phyloP scores from a whole-genome alignment of 768 basidiomycete species.

The Psilocybe azurescens region DNA sequence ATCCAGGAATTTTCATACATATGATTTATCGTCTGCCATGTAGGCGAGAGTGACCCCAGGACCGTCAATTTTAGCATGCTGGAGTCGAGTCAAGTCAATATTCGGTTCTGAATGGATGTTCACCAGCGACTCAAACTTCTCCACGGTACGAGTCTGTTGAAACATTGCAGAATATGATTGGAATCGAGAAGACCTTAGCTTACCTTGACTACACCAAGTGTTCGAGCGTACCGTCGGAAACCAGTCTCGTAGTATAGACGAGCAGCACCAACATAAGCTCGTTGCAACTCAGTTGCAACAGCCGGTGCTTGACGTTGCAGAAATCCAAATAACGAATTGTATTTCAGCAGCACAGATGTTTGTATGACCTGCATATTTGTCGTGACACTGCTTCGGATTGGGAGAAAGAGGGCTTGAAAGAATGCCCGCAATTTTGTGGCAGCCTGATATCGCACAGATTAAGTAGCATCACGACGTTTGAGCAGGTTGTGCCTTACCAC shows the following conservation, averaged over 20 bases:
- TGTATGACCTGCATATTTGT: slow-evolving; percentile 95
- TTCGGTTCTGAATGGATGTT: slow-evolving; percentile 47
- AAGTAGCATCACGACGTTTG: not conserved
- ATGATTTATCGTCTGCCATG: slow-evolving; percentile 86
- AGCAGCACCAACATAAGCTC: slow-evolving; percentile 82
- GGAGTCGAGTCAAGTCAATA: slow-evolving; percentile 60
- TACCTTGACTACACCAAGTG: slow-evolving; percentile 81
- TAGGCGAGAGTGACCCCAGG: slow-evolving; percentile 83
- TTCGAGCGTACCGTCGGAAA: slow-evolving; percentile 87
- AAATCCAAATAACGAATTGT: slow-evolving; percentile 81
- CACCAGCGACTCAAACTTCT: slow-evolving; percentile 73
- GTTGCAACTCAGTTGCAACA: slow-evolving; percentile 87
- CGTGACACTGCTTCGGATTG: slow-evolving; percentile 82
- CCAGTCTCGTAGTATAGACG: slow-evolving; percentile 96
- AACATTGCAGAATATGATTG: not conserved
- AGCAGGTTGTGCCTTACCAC: slow-evolving; percentile 57
- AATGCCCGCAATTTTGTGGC: slow-evolving; percentile 88
- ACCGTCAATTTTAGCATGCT: slow-evolving; percentile 77
- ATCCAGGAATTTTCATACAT: slow-evolving; percentile 60
- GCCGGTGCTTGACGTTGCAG: slow-evolving; percentile 80
- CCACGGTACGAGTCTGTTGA: slow-evolving; percentile 64
- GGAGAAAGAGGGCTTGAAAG: slow-evolving; percentile 82
- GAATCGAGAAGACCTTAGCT: slow-evolving; percentile 15
- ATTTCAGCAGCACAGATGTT: slow-evolving; percentile 84
- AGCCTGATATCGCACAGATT: slow-evolving; percentile 53